Conservation (phyloP, 73 alveolate species). For the Paramecium primaurelia region DNA sequence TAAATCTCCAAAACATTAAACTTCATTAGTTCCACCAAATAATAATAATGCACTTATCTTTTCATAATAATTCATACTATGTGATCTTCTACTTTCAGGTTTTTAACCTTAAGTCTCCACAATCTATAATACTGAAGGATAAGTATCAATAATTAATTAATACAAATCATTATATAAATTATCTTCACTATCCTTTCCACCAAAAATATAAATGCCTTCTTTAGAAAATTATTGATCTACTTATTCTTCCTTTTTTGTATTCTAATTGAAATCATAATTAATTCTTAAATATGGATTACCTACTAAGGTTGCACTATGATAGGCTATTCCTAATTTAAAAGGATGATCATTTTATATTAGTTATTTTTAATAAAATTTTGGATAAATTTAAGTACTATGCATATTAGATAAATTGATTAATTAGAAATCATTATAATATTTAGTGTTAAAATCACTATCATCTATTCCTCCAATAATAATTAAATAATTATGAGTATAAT, state of each 20-base stretch:
- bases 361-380: not conserved
- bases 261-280: not conserved
- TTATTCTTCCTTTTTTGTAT: not conserved
- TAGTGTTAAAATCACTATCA: not conserved
- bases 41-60: not conserved
- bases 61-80: not conserved
- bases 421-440: not conserved
- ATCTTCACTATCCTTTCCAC: not conserved
- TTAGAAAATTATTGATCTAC: not conserved
- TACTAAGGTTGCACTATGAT: not conserved
- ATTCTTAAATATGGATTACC: not conserved
- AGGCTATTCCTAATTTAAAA: not conserved
- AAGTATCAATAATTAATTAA: not conserved
- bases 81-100: not conserved
- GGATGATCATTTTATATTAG: not conserved
- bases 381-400: not conserved
- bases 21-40: constrained; percentile 7
- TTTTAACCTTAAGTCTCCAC: not conserved
- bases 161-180: not conserved
- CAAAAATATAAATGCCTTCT: not conserved
- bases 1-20: not conserved
- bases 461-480: not conserved
- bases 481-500: not conserved
- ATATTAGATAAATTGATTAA: not conserved
- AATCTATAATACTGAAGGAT: not conserved